phyloP scores from a whole-genome alignment of 139 green algal species.

The Asterochloris sp. region DNA sequence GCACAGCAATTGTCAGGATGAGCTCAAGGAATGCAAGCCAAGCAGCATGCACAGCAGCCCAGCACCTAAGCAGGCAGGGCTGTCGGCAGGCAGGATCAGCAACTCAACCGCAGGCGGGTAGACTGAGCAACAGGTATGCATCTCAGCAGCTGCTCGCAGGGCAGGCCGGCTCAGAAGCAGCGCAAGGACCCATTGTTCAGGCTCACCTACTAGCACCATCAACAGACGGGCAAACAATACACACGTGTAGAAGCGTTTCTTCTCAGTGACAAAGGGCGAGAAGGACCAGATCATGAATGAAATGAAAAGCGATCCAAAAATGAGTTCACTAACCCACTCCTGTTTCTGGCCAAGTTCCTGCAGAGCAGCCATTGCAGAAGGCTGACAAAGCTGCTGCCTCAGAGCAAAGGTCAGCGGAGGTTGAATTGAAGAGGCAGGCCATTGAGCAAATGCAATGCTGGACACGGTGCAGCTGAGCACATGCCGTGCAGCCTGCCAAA shows the following conservation, averaged over 20 bases:
- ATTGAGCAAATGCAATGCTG: not conserved
- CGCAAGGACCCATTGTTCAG: not conserved
- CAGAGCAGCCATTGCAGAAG: not conserved
- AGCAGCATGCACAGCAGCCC: not conserved
- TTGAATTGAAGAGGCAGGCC: not conserved
- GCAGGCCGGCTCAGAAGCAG: not conserved
- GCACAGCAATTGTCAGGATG: not conserved
- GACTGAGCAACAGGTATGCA: too few species aligned
- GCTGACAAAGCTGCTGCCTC: not conserved
- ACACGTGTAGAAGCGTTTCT: conserved; percentile 86
- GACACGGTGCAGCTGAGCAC: too few species aligned
- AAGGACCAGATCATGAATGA: conserved; percentile 83
- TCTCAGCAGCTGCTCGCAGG: too few species aligned
- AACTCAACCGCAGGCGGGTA: too few species aligned
- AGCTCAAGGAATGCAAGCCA: not conserved
- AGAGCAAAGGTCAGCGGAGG: not conserved
- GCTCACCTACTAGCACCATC: conserved; percentile 70
- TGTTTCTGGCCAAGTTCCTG: conserved; percentile 26
- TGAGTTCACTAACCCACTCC: conserved; percentile 79
- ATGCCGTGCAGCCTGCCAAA: too few species aligned
- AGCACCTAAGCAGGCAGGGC: not conserved
- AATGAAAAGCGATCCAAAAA: conserved; percentile 73
- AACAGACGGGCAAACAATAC: conserved; percentile 77
- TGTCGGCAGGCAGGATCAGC: not conserved
- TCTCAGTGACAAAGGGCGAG: conserved; percentile 71